Evolutionary conservation across 225 moss, liverwort and hornwort genomes (phyloP), one percentile per base, ranked within the genome.

Genomic region (Ulota crispa): DNA sequence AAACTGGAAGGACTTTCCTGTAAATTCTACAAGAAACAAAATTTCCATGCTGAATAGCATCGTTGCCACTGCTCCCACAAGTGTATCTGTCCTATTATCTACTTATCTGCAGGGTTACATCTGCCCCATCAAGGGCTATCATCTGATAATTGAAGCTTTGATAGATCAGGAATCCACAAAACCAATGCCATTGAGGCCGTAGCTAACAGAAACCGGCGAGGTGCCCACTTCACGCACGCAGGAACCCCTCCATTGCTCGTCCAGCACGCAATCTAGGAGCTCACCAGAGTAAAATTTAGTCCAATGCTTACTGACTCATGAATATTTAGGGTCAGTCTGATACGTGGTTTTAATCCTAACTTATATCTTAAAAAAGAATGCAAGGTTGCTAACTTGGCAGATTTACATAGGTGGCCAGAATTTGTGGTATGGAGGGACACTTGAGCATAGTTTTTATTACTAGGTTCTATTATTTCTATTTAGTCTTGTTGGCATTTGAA

Each of bases 161-260:
- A 80, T 68, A 90, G 50, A 84, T 99, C 98, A 47, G 98, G 95
- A 70, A 99, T 90, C 98, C 98, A 99, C 71, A 99, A 86, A 7
- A 82, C 87, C 77, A 99, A 85, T 42, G 89, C 93, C 61, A 85
- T 84, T 6, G 98, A 99, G n/a, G 95, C 95, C 70, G 93, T 93
- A 20, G 98, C 98, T 65, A 99, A 93, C 91, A 99, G 89, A 65
- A 99, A 90, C 64, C 94, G 90, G 11, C 98, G 94, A 47, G 98
- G 98, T 70, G 98, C 95, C 98, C 98, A 99, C 71, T 99, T 99
- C 50, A 99, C 93, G 57, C 94, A 96, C 2, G 93, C 93, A 28
- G 93, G 92, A 73, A 95, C 89, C 16, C 98, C 98, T 70, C 86
- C 90, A 70, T 92, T 93, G 81, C 93, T 99, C 64, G 92, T 90